Evolutionary conservation across 2,329 filamentous ascomycete genomes (phyloP), one percentile per base, ranked within the genome.

Genomic region (Fusarium tanahbumbuense): DNA sequence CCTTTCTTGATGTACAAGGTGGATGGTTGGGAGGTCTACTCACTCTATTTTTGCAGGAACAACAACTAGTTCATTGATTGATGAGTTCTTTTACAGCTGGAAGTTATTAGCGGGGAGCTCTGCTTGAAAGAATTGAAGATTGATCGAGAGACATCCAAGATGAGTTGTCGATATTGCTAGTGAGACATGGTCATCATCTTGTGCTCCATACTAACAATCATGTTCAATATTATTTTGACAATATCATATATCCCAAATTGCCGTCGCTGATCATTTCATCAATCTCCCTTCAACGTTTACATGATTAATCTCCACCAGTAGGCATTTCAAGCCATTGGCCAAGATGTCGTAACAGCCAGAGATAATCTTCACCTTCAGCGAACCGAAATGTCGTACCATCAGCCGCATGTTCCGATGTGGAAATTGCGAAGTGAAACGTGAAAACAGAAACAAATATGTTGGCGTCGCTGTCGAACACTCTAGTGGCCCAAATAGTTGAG

Each of bases 21-120:
- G 5, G 59, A 61, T 23, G 59, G 56, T 1, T 61, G 59, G 59
- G 50, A 32, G 6, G 59, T 40, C 6, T 28, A 53, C 5, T 15
- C 30, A 0, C 18, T 62, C 7, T 62, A 62, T 20, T 62, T 15
- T 3, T 62, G 56, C 15, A 9, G 56, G 1, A 37, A 25, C 4
- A 50, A 37, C 4, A n/a, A n/a, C 1, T 50, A 34, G 6, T 6
- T 32, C 9, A 12, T 6, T n/a, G 6, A 11, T 37, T 28, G 11
- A 28, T 1, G 6, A 28, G 11, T 27, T 2, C 6, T 13, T 13
- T 13, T 6, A 13, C 28, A 28, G 6, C 28, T 9, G 16, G 34
- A n/a, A n/a, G 6, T n/a, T 6, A 0, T 37, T 37, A 10, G 10
- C 18, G 18, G 10, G 10, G 10, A 18, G 8, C 0, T n/a, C 2